Base-by-base conservation (phyloP, 148 eudicot genomes). In the Rhododendron molle region DNA sequence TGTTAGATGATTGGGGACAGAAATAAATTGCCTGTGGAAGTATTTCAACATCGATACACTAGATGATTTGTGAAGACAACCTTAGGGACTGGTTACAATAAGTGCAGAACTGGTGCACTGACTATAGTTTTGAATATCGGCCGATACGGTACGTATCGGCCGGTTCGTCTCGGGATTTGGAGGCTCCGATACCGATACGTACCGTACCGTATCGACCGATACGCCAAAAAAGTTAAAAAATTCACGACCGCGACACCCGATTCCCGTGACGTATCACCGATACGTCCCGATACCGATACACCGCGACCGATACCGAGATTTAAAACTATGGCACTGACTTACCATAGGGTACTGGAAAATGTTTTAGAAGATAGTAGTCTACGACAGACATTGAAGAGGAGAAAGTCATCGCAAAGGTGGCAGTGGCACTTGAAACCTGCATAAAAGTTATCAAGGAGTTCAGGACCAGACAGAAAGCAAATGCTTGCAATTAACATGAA, bases 341-440 rank as follows among this genome's bases (percentile, higher is more conserved):
- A 96, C 99, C 99, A 62, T 95, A 96, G 80, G 99, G 95, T 18
- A 96, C 92, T 0, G 99, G 99, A 83, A 96, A 96, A 83, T 98
- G 98, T 87, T 96, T 94, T 47, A 96, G 93, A 88, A 96, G 98
- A 88, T 96, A 96, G 84, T 95, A 96, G 88, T 96, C 99, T 32
- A 96, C 92, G 34, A 95, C 99, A 5, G 99, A 96, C 98, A 96
- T 96, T 8, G 99, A 95, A 28, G 99, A 93, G 71, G 99, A 96
- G 91, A 96, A 96, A 83, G 91, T 92, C 99, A 96, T 96, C 76
- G 97, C 99, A 85, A 96, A 96, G 78, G 98, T 94, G 83, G 99
- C 99, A 6, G 99, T 96, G 83, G 99, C 99, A 94, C 99, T 95
- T 82, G 99, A 93, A 52, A 96, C 99, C 98, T 96, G 91, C 83